These are phyloP conservation scores for Curvularia eragrostidis DNA, from an alignment of 2,329 filamentous ascomycete species.

Conservation along the genomic window DNA sequence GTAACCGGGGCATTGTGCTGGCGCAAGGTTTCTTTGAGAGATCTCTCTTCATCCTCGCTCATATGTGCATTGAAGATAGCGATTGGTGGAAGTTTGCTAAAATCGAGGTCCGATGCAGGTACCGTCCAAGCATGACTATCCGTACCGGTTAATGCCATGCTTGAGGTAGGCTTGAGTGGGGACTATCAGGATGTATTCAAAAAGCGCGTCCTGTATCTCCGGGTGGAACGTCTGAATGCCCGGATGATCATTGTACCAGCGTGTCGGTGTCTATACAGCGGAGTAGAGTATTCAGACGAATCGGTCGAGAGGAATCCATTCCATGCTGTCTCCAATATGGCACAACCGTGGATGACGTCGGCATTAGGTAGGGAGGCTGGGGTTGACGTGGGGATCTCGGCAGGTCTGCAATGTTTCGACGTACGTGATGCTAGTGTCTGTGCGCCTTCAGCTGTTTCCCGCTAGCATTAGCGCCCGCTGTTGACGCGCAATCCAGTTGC, in stretches of 20 bases:
- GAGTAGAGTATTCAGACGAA: not conserved
- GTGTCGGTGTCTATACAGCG: conserved; percentile 4
- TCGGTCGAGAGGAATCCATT: conserved; percentile 1
- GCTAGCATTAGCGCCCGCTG: conserved; percentile 13
- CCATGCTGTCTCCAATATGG: conserved; percentile 1
- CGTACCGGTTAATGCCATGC: conserved; percentile 27
- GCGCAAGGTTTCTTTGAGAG: conserved; percentile 69
- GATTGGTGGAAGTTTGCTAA: conserved; percentile 65
- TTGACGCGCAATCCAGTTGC: conserved; percentile 20
- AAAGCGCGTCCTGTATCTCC: conserved; percentile 30
- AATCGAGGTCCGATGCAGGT: conserved; percentile 40
- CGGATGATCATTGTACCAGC: conserved; percentile 29
- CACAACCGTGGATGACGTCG: conserved; percentile 24
- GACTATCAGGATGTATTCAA: conserved; percentile 36
- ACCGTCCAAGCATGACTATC: conserved; percentile 31
- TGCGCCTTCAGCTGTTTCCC: not conserved
- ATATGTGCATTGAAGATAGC: conserved; percentile 78
- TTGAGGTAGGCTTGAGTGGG: conserved; percentile 35
- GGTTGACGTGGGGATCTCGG: conserved; percentile 5
- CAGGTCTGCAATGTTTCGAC: conserved; percentile 12
- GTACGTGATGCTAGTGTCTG: conserved; percentile 5
- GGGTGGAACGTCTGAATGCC: conserved; percentile 16
- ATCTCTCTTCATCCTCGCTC: conserved; percentile 65
- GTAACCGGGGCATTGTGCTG: conserved; percentile 65
- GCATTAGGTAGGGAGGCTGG: conserved; percentile 16